Percentiles rank a stretch among this genome's conserved stretches.
Evolutionary conservation across 345 rosid genomes (phyloP).

Genomic region (Brassica incana): DNA sequence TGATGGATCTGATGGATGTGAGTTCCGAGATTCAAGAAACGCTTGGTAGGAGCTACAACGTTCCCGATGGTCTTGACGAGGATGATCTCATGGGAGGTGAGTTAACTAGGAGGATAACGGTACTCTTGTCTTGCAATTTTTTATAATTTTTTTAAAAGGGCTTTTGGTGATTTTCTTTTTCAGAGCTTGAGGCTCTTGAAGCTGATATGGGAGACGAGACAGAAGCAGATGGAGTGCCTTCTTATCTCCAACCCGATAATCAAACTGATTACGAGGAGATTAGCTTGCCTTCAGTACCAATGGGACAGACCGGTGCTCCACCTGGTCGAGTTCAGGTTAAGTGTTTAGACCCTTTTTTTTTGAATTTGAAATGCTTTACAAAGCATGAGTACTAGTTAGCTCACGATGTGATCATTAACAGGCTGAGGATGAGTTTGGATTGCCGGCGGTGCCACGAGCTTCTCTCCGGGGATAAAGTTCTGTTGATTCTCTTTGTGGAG

Average conservation of each 20-base stretch:
- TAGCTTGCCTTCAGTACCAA: slow-evolving; percentile 80
- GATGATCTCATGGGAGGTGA: slow-evolving; percentile 99
- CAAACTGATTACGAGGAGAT: slow-evolving; percentile 76
- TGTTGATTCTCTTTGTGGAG: neutral
- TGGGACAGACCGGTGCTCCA: slow-evolving; percentile 37
- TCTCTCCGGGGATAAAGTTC: slow-evolving; percentile 63
- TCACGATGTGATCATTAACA: slow-evolving; percentile 37
- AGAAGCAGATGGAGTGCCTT: slow-evolving; percentile 80
- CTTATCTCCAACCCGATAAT: slow-evolving; percentile 90
- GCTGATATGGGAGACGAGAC: slow-evolving; percentile 93
- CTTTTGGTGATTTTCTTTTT: slow-evolving; percentile 24
- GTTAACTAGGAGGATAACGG: neutral
- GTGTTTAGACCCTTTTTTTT: neutral
- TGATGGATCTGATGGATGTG: slow-evolving; percentile 98
- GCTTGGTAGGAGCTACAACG: slow-evolving; percentile 84
- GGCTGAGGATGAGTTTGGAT: slow-evolving; percentile 85
- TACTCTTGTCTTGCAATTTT: neutral
- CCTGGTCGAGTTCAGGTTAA: slow-evolving; percentile 73
- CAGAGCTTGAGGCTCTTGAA: slow-evolving; percentile 97
- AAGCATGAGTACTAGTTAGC: no score
- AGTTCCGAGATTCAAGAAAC: slow-evolving; percentile 95
- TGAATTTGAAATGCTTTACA: neutral
- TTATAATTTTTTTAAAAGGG: neutral
- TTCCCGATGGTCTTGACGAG: slow-evolving; percentile 98
- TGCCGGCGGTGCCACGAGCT: slow-evolving; percentile 86